Evolutionary conservation across 306 rosid species (phyloP), one percentile per base, ranked within the genome.

Genomic region (Trifolium pratense): DNA sequence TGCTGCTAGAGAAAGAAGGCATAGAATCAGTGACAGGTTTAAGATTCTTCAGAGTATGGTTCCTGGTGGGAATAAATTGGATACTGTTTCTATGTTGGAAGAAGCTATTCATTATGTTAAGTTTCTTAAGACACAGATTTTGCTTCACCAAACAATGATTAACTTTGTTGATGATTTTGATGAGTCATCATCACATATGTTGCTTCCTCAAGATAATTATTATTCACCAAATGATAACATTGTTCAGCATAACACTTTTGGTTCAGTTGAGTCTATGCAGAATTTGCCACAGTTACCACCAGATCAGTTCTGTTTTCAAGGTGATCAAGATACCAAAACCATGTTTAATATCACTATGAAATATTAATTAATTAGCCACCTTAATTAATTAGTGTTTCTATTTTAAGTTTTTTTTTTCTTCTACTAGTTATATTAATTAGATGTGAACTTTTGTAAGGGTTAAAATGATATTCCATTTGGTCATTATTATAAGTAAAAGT

Each of bases 11-110:
- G 94, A 91, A 70, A 75, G 98, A 67, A 78, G 98, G 78, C 98
- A 93, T 51, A 64, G 98, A 31, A 93, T 93, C 81, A 91, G 97
- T 75, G 94, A 91, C 37, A 59, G 97, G 71, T 93, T 93, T 84
- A 93, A 93, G 92, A 89, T 87, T 79, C 70, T 93, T 69, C 93
- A 91, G 71, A 91, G 98, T 81, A 80, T 93, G 82, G 92, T 93
- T 11, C 98, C 98, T 5, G 97, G 98, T 0, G 98, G 97, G 23
- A 86, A 80, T 8, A 93, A 91, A 77, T 78, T 93, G 94, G 98
- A 93, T 84, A 93, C 96, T 0, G 98, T 89, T 29, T 91, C 96
- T 3, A 85, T 91, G 98, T 66, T 93, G 31, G 98, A 93, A 25
- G 97, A 88, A 65, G 94, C 98, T 14, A 89, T 91, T 72, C 91